These are phyloP conservation scores for Verticillium nonalfalfae DNA, from an alignment of 2,329 filamentous ascomycete species.

Conservation along the genomic window DNA sequence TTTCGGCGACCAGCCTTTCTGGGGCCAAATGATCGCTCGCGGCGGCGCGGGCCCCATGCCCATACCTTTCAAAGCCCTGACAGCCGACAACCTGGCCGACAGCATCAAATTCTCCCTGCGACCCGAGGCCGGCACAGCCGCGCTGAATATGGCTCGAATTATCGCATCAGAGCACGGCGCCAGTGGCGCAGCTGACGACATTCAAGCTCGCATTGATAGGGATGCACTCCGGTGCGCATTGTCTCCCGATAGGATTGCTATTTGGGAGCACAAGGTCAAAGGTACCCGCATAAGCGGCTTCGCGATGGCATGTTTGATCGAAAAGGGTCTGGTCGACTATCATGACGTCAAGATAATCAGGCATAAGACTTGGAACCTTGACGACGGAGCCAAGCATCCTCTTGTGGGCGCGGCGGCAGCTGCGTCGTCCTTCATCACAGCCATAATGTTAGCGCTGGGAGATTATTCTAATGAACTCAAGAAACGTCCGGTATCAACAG, in stretches of 20 bases:
- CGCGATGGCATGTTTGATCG: conserved; percentile 54
- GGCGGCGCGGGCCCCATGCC: conserved; percentile 29
- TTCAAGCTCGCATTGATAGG: conserved; percentile 47
- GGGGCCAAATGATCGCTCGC: conserved; percentile 28
- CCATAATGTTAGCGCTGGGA: conserved; percentile 48
- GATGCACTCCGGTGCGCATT: conserved; percentile 54
- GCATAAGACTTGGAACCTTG: conserved; percentile 52
- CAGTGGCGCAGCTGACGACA: conserved; percentile 42
- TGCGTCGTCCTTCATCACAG: conserved; percentile 58
- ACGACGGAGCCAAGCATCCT: conserved; percentile 59
- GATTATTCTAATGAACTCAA: conserved; percentile 13
- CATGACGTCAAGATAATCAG: conserved; percentile 48
- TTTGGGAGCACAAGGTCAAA: conserved; percentile 55
- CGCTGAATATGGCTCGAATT: conserved; percentile 34
- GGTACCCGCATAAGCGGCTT: conserved; percentile 55
- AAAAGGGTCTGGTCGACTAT: conserved; percentile 47
- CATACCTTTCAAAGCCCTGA: conserved; percentile 26
- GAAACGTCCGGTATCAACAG: background rate
- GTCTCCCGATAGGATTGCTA: conserved; percentile 49
- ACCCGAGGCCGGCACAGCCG: conserved; percentile 40
- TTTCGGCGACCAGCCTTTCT: conserved; percentile 57
- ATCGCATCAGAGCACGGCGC: conserved; percentile 50
- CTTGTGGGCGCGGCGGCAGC: conserved; percentile 60
- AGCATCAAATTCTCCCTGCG: conserved; percentile 38
- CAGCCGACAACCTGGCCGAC: conserved; percentile 23